Percentiles rank a stretch among this genome's conserved stretches.
Evolutionary conservation across 768 basidiomycete species (phyloP).

Genomic region (Leccinellum albellum): DNA sequence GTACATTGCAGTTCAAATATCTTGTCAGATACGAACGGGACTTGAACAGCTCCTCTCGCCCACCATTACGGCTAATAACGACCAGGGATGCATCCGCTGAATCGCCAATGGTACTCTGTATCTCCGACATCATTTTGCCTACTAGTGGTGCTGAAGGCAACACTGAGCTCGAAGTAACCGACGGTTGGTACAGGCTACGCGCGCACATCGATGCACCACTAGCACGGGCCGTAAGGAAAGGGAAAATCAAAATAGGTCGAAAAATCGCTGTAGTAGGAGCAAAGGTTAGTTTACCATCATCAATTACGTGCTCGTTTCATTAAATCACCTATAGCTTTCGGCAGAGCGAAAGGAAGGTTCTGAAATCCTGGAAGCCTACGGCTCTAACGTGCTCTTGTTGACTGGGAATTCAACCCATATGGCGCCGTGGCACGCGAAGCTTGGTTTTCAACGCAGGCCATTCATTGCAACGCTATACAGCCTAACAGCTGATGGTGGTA

Average conservation of each 20-base stretch:
- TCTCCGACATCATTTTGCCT: slow-evolving; percentile 68
- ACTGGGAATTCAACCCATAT: slow-evolving; percentile 84
- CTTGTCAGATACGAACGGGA: slow-evolving; percentile 81
- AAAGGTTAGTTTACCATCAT: slow-evolving; percentile 47
- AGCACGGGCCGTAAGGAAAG: slow-evolving; percentile 60
- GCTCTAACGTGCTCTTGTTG: slow-evolving; percentile 60
- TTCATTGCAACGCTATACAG: slow-evolving; percentile 76
- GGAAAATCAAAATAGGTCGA: slow-evolving; percentile 68
- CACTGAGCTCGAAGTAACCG: slow-evolving; percentile 81
- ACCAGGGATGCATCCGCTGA: slow-evolving; percentile 79
- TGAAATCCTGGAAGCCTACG: slow-evolving; percentile 80
- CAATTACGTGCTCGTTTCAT: neutral
- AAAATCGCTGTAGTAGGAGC: slow-evolving; percentile 83
- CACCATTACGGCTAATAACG: slow-evolving; percentile 74
- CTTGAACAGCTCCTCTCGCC: slow-evolving; percentile 70
- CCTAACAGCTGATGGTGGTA: slow-evolving; percentile 78
- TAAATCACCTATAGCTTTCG: slow-evolving; percentile 46
- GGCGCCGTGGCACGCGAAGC: slow-evolving; percentile 82
- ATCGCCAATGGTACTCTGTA: slow-evolving; percentile 79
- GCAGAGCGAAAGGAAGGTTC: slow-evolving; percentile 70
- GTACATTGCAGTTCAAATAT: neutral
- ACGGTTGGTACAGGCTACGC: slow-evolving; percentile 92
- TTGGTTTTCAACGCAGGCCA: slow-evolving; percentile 70
- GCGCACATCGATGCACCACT: slow-evolving; percentile 75
- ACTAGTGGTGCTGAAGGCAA: slow-evolving; percentile 36